These are phyloP conservation scores for Neofusicoccum sp. DNA, from an alignment of 2,329 filamentous ascomycete genomes.

Conservation along the genomic window DNA sequence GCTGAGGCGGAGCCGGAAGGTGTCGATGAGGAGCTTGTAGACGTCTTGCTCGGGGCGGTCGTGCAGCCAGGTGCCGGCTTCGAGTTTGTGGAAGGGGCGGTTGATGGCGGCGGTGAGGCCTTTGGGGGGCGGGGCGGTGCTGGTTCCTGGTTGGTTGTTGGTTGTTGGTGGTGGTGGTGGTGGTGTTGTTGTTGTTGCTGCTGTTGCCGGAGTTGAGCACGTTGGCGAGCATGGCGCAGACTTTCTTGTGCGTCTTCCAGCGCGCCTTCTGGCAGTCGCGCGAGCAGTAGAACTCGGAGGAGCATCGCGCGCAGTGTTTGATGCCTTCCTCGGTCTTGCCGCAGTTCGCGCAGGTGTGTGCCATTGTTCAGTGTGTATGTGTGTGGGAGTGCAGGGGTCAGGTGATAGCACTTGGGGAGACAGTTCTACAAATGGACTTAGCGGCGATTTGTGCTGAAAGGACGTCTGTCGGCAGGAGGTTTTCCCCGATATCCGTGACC, in stretches of 20 bases:
- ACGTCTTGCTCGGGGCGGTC: slow-evolving; percentile 26
- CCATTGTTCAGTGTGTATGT: background rate
- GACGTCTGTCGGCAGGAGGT: no score
- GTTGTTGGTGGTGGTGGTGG: slow-evolving; percentile 8
- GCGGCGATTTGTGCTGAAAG: no score
- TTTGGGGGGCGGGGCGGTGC: background rate
- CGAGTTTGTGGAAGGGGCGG: slow-evolving; percentile 27
- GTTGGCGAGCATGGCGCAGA: slow-evolving; percentile 22
- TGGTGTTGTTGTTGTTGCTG: slow-evolving; percentile 6
- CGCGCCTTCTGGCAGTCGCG: slow-evolving; percentile 34
- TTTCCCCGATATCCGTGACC: no score
- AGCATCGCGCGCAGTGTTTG: slow-evolving; percentile 32
- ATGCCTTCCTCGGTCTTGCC: slow-evolving; percentile 24
- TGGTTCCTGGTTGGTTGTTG: background rate
- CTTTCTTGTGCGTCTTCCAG: slow-evolving; percentile 36
- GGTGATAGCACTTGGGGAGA: no score
- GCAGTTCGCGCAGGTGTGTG: slow-evolving; percentile 28
- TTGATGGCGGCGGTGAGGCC: slow-evolving; percentile 24
- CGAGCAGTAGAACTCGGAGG: slow-evolving; percentile 31
- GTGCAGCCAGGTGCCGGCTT: slow-evolving; percentile 27
- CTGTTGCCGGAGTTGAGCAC: background rate
- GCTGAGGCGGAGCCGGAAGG: slow-evolving; percentile 28
- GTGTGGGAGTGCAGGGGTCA: no score
- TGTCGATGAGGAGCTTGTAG: slow-evolving; percentile 32
- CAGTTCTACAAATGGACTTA: no score